Base-by-base conservation (phyloP, 1,284 basidiomycete species). In the Melampsora americana region DNA sequence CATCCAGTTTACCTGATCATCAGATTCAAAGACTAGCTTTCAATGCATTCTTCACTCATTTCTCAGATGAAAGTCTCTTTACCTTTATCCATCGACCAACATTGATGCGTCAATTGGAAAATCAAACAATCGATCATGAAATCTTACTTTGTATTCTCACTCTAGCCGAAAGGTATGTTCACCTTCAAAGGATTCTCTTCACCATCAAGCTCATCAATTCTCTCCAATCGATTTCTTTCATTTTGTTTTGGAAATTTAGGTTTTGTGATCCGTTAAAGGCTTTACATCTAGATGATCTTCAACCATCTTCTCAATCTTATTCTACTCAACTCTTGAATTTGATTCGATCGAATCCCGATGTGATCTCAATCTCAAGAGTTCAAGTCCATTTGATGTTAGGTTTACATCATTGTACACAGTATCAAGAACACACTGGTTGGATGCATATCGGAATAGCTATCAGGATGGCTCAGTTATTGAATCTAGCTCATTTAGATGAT, bases 301-400 rank as follows among this genome's bases (percentile, higher is more conserved):
- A 74, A 77, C 28, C 69, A 78, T 44, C 76, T 79, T n/a, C 26
- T 61, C 23, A 50, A 59, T 70, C 35, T 70, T 68, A 6, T 78
- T 66, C 39, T 60, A 78, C 32, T 42, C 75, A 48, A 18, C 35
- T 6, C 61, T 69, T 1, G 48, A 75, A 39, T 42, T 74, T 11
- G n/a, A 35, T 11, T 39, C 71, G 16, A 35, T 42, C 64, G 2
- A 61, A 18, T 30, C 65, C 6, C 20, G 30, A n/a, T 64, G 73
- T 78, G 61, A 75, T 80, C 14, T 77, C 79, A 7, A 71, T 80
- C 46, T 70, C 69, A 26, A 78, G 79, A 7, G 79, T 79, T 69
- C 79, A 80, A 60, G 78, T 78, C 32, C 78, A 72, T 75, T 68
- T 79, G 20, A 64, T 80, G 65, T 69, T 80, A 28, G 79, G 79